These are phyloP conservation scores for Erucastrum elatum DNA, from an alignment of 345 rosid genomes.

Conservation along the genomic window DNA sequence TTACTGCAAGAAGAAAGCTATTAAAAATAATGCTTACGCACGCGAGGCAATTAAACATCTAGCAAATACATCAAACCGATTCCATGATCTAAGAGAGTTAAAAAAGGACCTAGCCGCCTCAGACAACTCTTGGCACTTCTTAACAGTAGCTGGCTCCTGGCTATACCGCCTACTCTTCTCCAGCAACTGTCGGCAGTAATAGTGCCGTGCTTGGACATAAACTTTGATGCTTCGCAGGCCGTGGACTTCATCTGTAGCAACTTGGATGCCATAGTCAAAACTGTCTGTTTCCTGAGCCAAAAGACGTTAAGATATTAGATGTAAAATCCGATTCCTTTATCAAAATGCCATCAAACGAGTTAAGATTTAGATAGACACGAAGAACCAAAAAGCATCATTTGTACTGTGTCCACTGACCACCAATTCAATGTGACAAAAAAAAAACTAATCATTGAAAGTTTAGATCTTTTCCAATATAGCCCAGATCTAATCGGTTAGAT, in stretches of 20 bases:
- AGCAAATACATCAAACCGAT: neutral
- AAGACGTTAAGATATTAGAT: neutral
- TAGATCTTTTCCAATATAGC: neutral
- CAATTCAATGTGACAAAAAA: neutral
- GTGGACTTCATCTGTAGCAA: constrained; percentile 65
- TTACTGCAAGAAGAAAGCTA: neutral
- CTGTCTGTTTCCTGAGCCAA: constrained; percentile 33
- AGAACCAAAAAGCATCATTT: neutral
- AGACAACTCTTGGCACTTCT: constrained; percentile 67
- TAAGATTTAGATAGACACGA: neutral
- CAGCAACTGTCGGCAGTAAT: constrained; percentile 70
- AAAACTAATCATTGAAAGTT: neutral
- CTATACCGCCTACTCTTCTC: constrained; percentile 73
- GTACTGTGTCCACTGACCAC: neutral
- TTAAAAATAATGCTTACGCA: neutral
- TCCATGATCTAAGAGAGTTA: neutral
- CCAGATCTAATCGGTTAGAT: constrained; percentile 25
- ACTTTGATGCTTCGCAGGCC: constrained; percentile 71
- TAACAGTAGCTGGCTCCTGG: constrained; percentile 76
- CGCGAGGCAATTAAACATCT: neutral
- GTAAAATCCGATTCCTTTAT: neutral
- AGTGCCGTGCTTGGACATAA: constrained; percentile 66
- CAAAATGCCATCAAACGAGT: neutral
- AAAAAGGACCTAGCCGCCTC: constrained; percentile 71
- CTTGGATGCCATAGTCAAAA: constrained; percentile 54